Evolutionary conservation across 768 basidiomycete species (phyloP), one percentile per base, ranked within the genome.

Genomic region (Phaeolepiota aurea): DNA sequence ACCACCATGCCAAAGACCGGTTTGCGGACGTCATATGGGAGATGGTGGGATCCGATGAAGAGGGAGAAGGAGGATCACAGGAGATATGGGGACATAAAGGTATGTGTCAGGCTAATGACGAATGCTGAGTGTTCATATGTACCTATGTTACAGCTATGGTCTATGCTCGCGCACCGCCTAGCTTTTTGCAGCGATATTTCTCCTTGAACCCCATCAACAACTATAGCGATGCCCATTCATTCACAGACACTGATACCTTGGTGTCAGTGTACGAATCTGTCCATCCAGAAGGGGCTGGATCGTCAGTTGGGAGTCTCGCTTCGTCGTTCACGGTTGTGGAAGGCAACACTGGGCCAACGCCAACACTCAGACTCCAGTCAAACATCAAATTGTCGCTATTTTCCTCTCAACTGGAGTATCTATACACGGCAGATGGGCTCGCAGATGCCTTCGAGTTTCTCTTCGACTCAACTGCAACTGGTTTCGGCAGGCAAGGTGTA

Each of bases 11-110:
- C n/a, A 86, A 86, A 60, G 87, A 93, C 46, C 73, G 89, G 42
- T 98, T 92, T 54, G 85, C 87, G n/a, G 94, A 98, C 64, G 91
- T 98, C 38, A 79, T 89, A n/a, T 98, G 94, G 93, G 79, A 82
- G 57, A 68, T 82, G 14, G 57, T 55, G 0, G 64, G 52, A 28
- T 77, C 76, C 21, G 72, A 73, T 38, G 69, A 71, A 44, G 66
- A 63, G 9, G 76, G 69, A 28, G 64, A 67, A 34, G 59, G 62
- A 35, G 57, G 61, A 40, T 53, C 62, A 37, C 72, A 72, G 42
- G 77, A 84, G 48, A 79, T 96, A 19, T 96, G 87, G 82, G 93
- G 88, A 3, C 94, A 98, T 61, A 94, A 97, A 77, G 92, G 92
- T 94, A 22, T 12, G 76, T 58, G 19, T 34, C 32, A 25, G 9